Base-by-base conservation (phyloP, 1,139 yeast species). In the Magnusiomyces fungicola region DNA sequence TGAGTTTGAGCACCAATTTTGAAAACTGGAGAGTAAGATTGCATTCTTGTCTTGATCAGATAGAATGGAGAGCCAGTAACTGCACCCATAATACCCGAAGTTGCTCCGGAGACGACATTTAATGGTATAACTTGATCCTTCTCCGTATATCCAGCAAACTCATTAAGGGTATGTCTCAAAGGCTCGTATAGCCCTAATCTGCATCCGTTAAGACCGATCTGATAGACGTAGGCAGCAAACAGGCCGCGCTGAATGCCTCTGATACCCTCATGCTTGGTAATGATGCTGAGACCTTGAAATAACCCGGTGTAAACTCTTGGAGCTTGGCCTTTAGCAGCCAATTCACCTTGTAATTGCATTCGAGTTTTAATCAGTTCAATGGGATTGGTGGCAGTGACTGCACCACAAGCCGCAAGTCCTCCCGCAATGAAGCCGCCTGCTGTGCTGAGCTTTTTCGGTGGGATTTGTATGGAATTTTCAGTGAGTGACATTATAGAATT, bases 281-380 rank as follows among this genome's bases (percentile, higher is more conserved):
- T 87, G n/a, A 82, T 76, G 0, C 68, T 75, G 57, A 90, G 71
- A 1, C 96, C 96, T 67, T 92, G 98, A 42, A 86, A 61, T 22
- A 96, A 90, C 59, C 92, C 92, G 55, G 76, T 83, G 68, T 92
- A 92, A 18, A 77, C 65, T 56, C 72, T 77, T 16, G 79, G 75
- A 1, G 73, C 77, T 40, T 72, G 67, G 1, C 79, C 75, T 33
- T 68, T 65, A 30, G 81, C 74, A 2, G 81, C 71, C 48, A 92
- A 73, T 67, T 92, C 97, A 50, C 98, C 98, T 68, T 92, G 97
- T 40, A 92, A 73, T 67, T 92, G 98, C 95, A 92, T 86, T 68
- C 97, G 75, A 32, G 95, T 92, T 69, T 92, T 92, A 61, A 90
- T 88, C 56, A 92, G 74, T 64, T 92, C 98, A 53, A 92, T 84